phyloP scores from a whole-genome alignment of 345 rosid genomes.

The Salix exigua region DNA sequence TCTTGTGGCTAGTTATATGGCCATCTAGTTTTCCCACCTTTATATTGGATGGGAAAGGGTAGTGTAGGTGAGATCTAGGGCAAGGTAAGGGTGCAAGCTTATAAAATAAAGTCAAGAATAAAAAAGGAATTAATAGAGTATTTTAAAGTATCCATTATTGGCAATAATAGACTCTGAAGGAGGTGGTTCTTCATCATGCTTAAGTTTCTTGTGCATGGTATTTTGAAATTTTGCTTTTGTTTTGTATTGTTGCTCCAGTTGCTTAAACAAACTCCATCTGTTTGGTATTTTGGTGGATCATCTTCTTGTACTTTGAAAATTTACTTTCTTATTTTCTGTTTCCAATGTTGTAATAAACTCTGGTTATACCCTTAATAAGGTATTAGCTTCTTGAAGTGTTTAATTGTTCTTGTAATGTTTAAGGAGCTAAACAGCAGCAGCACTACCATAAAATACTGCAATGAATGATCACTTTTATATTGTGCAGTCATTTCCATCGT shows the following conservation, averaged over 20 bases:
- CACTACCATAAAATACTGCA: not conserved
- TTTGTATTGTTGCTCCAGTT: not conserved
- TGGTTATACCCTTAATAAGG: not conserved
- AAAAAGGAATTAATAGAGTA: not conserved
- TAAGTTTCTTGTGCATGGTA: slow-evolving; percentile 3
- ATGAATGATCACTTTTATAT: not conserved
- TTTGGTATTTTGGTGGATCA: not conserved
- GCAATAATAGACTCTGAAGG: not conserved
- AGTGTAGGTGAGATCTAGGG: slow-evolving; percentile 39
- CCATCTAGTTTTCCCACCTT: slow-evolving; percentile 27
- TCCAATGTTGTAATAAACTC: not conserved
- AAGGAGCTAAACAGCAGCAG: not conserved
- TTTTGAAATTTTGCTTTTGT: slow-evolving; percentile 4
- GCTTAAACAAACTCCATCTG: not conserved
- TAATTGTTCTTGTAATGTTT: not conserved
- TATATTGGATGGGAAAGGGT: slow-evolving; percentile 28
- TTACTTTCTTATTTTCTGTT: not conserved
- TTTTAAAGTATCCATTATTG: not conserved
- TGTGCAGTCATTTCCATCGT: not conserved
- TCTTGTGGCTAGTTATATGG: slow-evolving; percentile 23
- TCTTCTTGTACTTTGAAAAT: not conserved
- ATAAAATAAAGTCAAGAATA: not conserved
- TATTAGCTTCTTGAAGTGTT: not conserved
- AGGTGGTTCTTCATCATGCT: not conserved
- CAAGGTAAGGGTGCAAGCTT: slow-evolving; percentile 31